Percentiles rank a stretch among this genome's conserved stretches.
Conservation (phyloP, 441 rosid species). For the Erodium moschatum region DNA sequence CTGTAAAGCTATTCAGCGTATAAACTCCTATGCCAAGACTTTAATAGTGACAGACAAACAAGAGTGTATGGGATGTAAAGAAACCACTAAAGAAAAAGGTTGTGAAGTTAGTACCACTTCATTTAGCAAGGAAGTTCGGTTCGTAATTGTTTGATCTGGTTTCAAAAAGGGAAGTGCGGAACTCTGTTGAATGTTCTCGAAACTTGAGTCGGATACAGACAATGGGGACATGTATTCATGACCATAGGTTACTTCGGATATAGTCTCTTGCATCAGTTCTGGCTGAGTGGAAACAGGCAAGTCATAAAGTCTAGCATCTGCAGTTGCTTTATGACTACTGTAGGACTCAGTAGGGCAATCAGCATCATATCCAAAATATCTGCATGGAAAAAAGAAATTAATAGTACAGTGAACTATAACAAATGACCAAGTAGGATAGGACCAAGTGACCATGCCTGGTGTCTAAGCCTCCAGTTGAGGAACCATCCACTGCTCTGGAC, state of each 20-base stretch:
- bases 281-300: constrained; percentile 15
- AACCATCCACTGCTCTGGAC: constrained; percentile 19
- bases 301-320: constrained; percentile 20
- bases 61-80: neutral
- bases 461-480: constrained; percentile 20
- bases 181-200: constrained; percentile 20
- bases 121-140: constrained; percentile 23
- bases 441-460: constrained; percentile 25
- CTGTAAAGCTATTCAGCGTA: neutral
- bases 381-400: constrained; percentile 21
- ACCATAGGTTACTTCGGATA: constrained; percentile 22
- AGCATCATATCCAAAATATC: constrained; percentile 24
- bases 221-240: constrained; percentile 16
- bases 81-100: neutral
- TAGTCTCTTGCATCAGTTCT: constrained; percentile 22
- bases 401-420: constrained; percentile 11
- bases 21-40: neutral
- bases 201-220: constrained; percentile 23
- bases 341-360: constrained; percentile 21
- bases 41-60: neutral
- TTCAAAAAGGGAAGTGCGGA: constrained; percentile 18
- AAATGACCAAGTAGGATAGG: constrained; percentile 11
- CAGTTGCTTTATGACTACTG: constrained; percentile 20
- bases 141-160: constrained; percentile 20
- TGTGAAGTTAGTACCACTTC: constrained; percentile 30